Percentiles rank a stretch among this genome's conserved stretches.
phyloP scores from a whole-genome alignment of 2,329 filamentous ascomycete species.

The Phyllosticta paracitricarpa region DNA sequence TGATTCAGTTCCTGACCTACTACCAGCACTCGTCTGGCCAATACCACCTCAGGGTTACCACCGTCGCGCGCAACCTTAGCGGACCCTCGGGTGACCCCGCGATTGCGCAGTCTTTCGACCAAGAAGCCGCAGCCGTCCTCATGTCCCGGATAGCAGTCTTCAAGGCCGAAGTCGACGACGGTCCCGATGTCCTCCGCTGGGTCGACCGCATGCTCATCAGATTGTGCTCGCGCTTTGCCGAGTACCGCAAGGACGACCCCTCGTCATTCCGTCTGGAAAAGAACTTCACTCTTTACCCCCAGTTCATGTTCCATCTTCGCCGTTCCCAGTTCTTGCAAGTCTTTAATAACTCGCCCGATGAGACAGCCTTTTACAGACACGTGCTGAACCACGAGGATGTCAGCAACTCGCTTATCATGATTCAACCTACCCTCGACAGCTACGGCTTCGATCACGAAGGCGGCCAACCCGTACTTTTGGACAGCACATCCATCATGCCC shows the following conservation, averaged over 20 bases:
- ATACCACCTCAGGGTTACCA: slow-evolving; percentile 92
- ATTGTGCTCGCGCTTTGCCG: slow-evolving; percentile 89
- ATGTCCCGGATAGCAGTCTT: slow-evolving; percentile 99
- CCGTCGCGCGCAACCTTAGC: slow-evolving; percentile 80
- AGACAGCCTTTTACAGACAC: slow-evolving; percentile 97
- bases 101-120: slow-evolving; percentile 93
- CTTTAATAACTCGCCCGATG: slow-evolving; percentile 98
- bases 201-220: slow-evolving; percentile 97
- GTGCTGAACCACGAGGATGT: slow-evolving; percentile 96
- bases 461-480: slow-evolving; percentile 82
- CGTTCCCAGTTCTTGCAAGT: slow-evolving; percentile 96
- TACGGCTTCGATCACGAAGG: slow-evolving; percentile 97
- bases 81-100: slow-evolving; percentile 90
- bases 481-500: slow-evolving; percentile 92
- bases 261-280: slow-evolving; percentile 84
- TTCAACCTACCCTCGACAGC: slow-evolving; percentile 92
- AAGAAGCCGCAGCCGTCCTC: slow-evolving; percentile 91
- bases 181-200: slow-evolving; percentile 96
- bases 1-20: slow-evolving; percentile 98
- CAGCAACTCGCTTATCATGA: slow-evolving; percentile 95
- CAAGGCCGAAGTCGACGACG: slow-evolving; percentile 96
- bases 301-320: slow-evolving; percentile 99
- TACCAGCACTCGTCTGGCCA: slow-evolving; percentile 96
- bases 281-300: slow-evolving; percentile 97
- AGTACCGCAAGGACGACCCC: slow-evolving; percentile 96